Percentiles rank a stretch among this genome's conserved stretches.
These are phyloP conservation scores for Mimosa bimucronata DNA, from an alignment of 306 rosid genomes.

Conservation along the genomic window DNA sequence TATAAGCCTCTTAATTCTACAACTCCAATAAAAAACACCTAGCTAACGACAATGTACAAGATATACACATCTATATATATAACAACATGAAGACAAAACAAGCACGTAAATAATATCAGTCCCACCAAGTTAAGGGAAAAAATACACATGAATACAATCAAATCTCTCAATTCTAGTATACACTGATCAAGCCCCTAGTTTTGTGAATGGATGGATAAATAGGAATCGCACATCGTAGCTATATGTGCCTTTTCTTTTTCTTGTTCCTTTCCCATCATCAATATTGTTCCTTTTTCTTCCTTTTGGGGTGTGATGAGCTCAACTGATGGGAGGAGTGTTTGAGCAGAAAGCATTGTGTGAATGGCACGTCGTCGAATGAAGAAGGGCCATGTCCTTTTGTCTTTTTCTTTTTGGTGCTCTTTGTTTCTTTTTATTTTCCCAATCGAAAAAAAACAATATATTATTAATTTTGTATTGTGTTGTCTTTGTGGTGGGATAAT, in stretches of 20 bases:
- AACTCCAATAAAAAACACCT: neutral
- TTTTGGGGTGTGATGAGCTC: conserved; percentile 24
- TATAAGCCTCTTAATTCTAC: conserved; percentile 15
- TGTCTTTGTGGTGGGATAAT: conserved; percentile 26
- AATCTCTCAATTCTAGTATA: conserved; percentile 10
- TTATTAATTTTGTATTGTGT: neutral
- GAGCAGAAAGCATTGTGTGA: conserved; percentile 34
- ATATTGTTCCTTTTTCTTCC: conserved; percentile 33
- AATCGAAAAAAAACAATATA: conserved; percentile 7
- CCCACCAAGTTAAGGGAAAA: conserved; percentile 30
- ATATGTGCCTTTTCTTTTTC: conserved; percentile 14
- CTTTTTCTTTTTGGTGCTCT: neutral
- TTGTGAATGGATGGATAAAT: conserved; percentile 33
- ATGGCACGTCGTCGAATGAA: conserved; percentile 16
- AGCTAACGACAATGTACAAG: conserved; percentile 47
- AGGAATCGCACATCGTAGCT: conserved; percentile 34
- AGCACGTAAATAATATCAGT: conserved; percentile 35
- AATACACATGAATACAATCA: conserved; percentile 8
- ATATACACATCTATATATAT: conserved; percentile 29
- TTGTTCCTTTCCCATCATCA: neutral
- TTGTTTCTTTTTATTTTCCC: neutral
- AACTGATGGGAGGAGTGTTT: conserved; percentile 20
- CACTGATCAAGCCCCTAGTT: conserved; percentile 33
- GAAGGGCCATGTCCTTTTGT: neutral
- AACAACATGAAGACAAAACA: conserved; percentile 10